phyloP scores from a whole-genome alignment of 331 rosid genomes.

The Rosa hybrid region DNA sequence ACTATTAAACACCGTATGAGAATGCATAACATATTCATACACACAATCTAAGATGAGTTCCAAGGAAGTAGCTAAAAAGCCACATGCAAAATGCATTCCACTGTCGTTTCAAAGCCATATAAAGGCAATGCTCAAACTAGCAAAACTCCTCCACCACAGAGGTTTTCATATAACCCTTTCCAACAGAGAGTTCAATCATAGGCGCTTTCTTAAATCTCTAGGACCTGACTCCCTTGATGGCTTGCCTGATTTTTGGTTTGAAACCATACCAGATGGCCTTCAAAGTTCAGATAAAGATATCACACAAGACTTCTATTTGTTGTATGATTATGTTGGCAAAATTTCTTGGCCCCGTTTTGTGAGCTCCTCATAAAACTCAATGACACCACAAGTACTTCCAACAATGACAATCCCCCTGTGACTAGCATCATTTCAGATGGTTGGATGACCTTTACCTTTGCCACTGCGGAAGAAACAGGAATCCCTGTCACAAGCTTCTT shows the following conservation, averaged over 20 bases:
- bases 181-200: constrained; percentile 25
- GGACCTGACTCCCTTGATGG: constrained; percentile 14
- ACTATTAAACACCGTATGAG: too few relatives aligned
- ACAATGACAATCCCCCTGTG: neutral
- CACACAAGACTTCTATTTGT: neutral
- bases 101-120: too few relatives aligned
- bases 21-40: neutral
- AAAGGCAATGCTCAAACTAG: too few relatives aligned
- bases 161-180: too few relatives aligned
- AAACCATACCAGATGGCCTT: constrained; percentile 25
- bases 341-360: neutral
- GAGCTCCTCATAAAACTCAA: constrained; percentile 13
- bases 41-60: neutral
- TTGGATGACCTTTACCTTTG: too few relatives aligned
- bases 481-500: too few relatives aligned
- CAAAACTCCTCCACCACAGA: too few relatives aligned
- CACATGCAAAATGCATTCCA: constrained; percentile 3
- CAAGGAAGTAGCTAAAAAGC: neutral
- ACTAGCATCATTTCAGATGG: constrained; percentile 11
- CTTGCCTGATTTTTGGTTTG: constrained; percentile 18
- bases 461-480: too few relatives aligned
- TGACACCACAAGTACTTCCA: neutral
- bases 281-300: neutral
- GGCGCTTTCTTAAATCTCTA: constrained; percentile 17
- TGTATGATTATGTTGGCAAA: neutral